These are phyloP conservation scores for Epichloe brachyelytri DNA, from an alignment of 2,329 filamentous ascomycete species.

Conservation along the genomic window DNA sequence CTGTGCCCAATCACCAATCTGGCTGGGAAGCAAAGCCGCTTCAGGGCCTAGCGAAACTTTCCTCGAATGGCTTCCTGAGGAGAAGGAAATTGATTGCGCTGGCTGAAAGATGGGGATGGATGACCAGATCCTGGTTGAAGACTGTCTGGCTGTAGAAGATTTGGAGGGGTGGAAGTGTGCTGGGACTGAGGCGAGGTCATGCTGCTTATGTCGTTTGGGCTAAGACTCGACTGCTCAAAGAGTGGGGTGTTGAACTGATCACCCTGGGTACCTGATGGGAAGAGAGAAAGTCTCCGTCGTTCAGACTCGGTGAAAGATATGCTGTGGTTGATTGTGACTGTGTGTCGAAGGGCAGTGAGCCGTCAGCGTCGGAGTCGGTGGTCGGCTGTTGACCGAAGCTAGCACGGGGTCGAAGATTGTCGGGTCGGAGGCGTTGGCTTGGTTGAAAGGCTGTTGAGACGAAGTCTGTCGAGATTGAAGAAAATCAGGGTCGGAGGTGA, in stretches of 20 bases:
- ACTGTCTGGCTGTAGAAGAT: constrained; percentile 37
- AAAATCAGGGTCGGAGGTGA: constrained; percentile 34
- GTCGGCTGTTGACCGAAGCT: constrained; percentile 31
- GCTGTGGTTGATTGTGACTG: constrained; percentile 25
- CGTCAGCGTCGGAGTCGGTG: constrained; percentile 18
- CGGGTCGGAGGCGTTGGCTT: constrained; percentile 22
- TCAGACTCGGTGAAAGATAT: constrained; percentile 39
- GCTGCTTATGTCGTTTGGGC: constrained; percentile 33
- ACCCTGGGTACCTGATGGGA: constrained; percentile 39
- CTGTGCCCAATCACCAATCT: constrained; percentile 39
- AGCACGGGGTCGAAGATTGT: constrained; percentile 27
- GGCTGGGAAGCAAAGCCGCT: constrained; percentile 40
- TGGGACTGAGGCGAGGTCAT: constrained; percentile 44
- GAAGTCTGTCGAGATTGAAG: constrained; percentile 34
- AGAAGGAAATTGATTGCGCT: constrained; percentile 42
- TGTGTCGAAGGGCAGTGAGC: constrained; percentile 27
- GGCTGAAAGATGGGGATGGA: constrained; percentile 44
- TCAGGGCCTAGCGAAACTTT: constrained; percentile 45
- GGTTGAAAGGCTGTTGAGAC: constrained; percentile 14
- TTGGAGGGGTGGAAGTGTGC: constrained; percentile 43
- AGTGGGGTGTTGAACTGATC: constrained; percentile 50
- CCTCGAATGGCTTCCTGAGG: constrained; percentile 37
- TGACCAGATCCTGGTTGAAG: constrained; percentile 35
- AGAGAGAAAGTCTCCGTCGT: constrained; percentile 51
- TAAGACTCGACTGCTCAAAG: constrained; percentile 37